Conservation (phyloP, 768 basidiomycete species). For the Mycena rosella region DNA sequence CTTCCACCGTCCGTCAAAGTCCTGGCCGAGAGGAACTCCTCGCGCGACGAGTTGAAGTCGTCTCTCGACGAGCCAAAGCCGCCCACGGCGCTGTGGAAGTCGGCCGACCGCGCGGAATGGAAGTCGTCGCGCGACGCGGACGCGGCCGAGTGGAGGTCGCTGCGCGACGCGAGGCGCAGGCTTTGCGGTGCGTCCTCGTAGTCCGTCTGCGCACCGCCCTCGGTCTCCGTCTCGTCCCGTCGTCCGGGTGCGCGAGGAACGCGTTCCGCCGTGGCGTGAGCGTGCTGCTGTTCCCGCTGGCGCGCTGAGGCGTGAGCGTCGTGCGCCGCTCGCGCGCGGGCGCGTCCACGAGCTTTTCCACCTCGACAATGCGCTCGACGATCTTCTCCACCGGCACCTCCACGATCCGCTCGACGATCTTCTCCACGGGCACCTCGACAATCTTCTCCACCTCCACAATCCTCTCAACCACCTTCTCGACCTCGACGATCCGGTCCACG, state of each 20-base stretch:
- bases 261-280: slow-evolving; percentile 43
- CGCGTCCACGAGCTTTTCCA: neutral
- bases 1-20: slow-evolving; percentile 71
- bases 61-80: slow-evolving; percentile 65
- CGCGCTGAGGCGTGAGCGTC: slow-evolving; percentile 38
- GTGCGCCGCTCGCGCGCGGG: slow-evolving; percentile 38
- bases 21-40: slow-evolving; percentile 84
- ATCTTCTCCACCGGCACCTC: slow-evolving; percentile 51
- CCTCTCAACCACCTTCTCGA: slow-evolving; percentile 42
- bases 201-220: slow-evolving; percentile 56
- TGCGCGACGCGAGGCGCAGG: slow-evolving; percentile 40
- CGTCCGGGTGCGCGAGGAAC: slow-evolving; percentile 9
- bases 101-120: slow-evolving; percentile 22
- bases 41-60: slow-evolving; percentile 80
- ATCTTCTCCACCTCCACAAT: slow-evolving; percentile 48
- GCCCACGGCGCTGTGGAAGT: slow-evolving; percentile 40
- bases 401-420: slow-evolving; percentile 24
- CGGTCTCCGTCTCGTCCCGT: slow-evolving; percentile 54
- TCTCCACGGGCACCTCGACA: neutral
- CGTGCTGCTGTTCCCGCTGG: slow-evolving; percentile 64
- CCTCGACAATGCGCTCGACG: slow-evolving; percentile 52
- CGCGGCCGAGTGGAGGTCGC: slow-evolving; percentile 30
- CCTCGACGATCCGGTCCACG: slow-evolving; percentile 48
- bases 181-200: slow-evolving; percentile 82
- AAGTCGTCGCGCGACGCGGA: slow-evolving; percentile 29